Evolutionary conservation across 1,139 yeast species (phyloP).

Genomic region (Pichia sp.): DNA sequence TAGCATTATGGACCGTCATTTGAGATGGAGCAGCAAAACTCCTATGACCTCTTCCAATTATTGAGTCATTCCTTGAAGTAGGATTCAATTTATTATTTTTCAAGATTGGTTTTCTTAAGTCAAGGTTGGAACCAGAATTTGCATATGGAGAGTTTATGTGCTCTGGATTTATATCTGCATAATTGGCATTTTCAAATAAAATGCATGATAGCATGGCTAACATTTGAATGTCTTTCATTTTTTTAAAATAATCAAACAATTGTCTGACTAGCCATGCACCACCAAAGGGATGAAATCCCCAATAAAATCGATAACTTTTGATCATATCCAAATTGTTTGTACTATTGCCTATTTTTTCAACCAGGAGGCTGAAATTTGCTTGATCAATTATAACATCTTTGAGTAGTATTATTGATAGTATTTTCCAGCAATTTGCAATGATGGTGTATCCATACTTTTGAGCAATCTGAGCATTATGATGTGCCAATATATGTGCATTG

Average conservation of each 20-base stretch:
- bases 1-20: slow-evolving; percentile 1
- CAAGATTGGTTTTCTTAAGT: slow-evolving; percentile 2
- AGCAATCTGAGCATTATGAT: slow-evolving; percentile 69
- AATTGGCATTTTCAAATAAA: slow-evolving; percentile 33
- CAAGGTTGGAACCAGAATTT: slow-evolving; percentile 14
- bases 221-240: slow-evolving; percentile 71
- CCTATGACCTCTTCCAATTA: background rate
- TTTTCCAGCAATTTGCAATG: slow-evolving; percentile 70
- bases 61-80: background rate
- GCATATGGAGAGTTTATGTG: slow-evolving; percentile 39
- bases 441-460: slow-evolving; percentile 51
- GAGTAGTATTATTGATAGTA: slow-evolving; percentile 39
- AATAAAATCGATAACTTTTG: slow-evolving; percentile 33
- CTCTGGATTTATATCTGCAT: no score
- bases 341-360: slow-evolving; percentile 12
- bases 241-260: slow-evolving; percentile 59
- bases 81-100: background rate
- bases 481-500: slow-evolving; percentile 55
- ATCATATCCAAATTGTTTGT: slow-evolving; percentile 8
- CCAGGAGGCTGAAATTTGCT: slow-evolving; percentile 7
- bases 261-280: slow-evolving; percentile 63
- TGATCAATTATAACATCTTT: slow-evolving; percentile 23
- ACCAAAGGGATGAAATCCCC: slow-evolving; percentile 86
- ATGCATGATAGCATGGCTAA: slow-evolving; percentile 82
- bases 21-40: background rate